Evolutionary conservation across 2,329 filamentous ascomycete genomes (phyloP).

Genomic region (Pseudogymnoascus sp.): DNA sequence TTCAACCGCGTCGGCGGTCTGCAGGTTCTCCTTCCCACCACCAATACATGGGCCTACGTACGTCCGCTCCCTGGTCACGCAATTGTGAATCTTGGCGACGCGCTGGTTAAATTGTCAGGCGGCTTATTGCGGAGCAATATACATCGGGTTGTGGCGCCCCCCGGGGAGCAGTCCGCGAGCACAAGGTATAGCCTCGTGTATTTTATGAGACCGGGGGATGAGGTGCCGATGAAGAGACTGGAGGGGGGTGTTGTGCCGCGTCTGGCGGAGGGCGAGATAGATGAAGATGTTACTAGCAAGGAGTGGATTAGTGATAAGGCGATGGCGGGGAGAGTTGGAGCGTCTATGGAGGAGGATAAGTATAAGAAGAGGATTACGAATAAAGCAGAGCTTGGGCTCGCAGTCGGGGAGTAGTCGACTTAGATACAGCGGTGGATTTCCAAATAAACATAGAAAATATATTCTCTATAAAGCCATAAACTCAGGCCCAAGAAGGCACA

Average conservation of each 20-base stretch:
- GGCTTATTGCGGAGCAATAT: slow-evolving; percentile 27
- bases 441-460: background rate
- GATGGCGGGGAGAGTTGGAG: slow-evolving; percentile 1
- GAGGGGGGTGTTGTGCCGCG: slow-evolving; percentile 18
- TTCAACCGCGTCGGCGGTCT: slow-evolving; percentile 33
- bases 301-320: slow-evolving; percentile 19
- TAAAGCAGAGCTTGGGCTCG: background rate
- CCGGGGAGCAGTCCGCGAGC: slow-evolving; percentile 19
- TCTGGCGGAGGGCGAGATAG: slow-evolving; percentile 14
- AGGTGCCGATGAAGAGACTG: slow-evolving; percentile 27
- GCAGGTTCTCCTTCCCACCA: slow-evolving; percentile 27
- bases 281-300: slow-evolving; percentile 17
- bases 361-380: slow-evolving; percentile 8
- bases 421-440: background rate
- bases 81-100: slow-evolving; percentile 32
- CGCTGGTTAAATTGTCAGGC: slow-evolving; percentile 28
- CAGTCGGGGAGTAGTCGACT: background rate
- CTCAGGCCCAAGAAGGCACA: background rate
- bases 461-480: background rate
- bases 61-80: slow-evolving; percentile 27
- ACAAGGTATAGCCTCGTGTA: slow-evolving; percentile 44
- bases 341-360: background rate
- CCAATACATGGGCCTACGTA: slow-evolving; percentile 27
- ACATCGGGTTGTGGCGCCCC: slow-evolving; percentile 28
- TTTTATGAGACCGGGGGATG: slow-evolving; percentile 42